Evolutionary conservation across 331 rosid species (phyloP), one percentile per base, ranked within the genome.

Genomic region (Stylosanthes scabra): DNA sequence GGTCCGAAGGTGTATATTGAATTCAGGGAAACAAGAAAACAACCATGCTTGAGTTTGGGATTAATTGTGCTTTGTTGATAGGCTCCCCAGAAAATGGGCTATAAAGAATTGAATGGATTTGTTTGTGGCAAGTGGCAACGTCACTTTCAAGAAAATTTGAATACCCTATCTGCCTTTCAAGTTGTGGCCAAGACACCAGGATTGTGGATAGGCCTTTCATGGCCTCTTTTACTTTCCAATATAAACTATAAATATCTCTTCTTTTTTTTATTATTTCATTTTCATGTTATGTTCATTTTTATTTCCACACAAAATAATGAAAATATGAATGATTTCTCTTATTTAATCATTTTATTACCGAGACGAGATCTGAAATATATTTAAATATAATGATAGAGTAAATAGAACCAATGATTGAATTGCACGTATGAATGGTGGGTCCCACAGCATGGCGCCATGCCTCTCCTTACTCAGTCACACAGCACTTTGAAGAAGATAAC

Each of bases 191-290:
- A 79, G 68, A 80, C 83, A 47, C 60, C 61, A 29, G 13, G 11
- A 9, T 42, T 71, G 68, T 10, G 88, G 93, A 88, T 88, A 83
- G 85, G 75, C 75, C 80, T 74, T 85, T 71, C 85, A 68, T 79
- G 93, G 87, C 76, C 59, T 27, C 42, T 15, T 61, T 79, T 81
- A 79, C 65, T 70, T 73, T 55, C 67, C 55, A 29, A 39, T 34
- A 9, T 44, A n/a, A 63, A 9, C 3, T 9, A 42, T 42, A 42
- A 42, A 15, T 68, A 50, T 75, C 65, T 52, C 63, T 20, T 20
- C 1, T 20, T 20, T 20, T 20, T n/a, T n/a, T n/a, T n/a, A n/a
- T n/a, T n/a, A n/a, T n/a, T n/a, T n/a, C 13, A 20, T 63, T 63
- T 59, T 45, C 67, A 64, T 2, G 1, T 37, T 60, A 64, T 2